phyloP scores from a whole-genome alignment of 2,329 filamentous ascomycete species.

The Fusarium circinatum region DNA sequence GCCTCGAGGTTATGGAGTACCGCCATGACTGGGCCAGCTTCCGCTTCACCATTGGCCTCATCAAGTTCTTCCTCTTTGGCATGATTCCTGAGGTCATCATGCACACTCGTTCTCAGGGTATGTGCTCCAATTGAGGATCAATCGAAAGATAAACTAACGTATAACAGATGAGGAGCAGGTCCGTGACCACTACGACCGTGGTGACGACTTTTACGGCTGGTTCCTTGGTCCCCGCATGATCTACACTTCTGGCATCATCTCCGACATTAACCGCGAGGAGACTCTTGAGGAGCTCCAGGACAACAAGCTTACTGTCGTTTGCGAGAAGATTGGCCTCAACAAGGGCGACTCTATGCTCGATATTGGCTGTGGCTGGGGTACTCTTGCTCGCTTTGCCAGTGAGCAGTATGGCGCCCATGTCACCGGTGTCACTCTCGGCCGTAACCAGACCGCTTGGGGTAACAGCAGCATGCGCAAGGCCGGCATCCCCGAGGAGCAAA shows the following conservation, averaged over 20 bases:
- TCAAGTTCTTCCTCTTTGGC: conserved; percentile 87
- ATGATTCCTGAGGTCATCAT: conserved; percentile 92
- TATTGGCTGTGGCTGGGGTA: conserved; percentile 98
- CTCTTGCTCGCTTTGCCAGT: conserved; percentile 90
- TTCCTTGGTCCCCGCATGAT: conserved; percentile 99
- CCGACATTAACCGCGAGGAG: conserved; percentile 87
- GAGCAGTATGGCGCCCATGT: conserved; percentile 88
- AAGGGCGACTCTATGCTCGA: conserved; percentile 86
- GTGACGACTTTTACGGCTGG: conserved; percentile 98
- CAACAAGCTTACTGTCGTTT: conserved; percentile 95
- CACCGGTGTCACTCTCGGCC: conserved; percentile 91
- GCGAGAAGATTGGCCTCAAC: conserved; percentile 91
- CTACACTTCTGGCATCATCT: conserved; percentile 95
- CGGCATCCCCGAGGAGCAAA: conserved; percentile 87
- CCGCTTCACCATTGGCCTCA: conserved; percentile 85
- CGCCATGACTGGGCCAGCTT: conserved; percentile 98
- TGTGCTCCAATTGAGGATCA: not conserved
- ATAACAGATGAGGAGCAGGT: conserved; percentile 86
- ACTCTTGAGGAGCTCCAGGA: conserved; percentile 94
- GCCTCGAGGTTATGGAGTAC: conserved; percentile 89
- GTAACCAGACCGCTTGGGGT: conserved; percentile 97
- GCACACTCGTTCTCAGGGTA: conserved; percentile 87
- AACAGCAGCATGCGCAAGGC: conserved; percentile 87
- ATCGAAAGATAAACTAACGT: conserved; percentile 16
- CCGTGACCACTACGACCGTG: conserved; percentile 95